Percentiles rank a stretch among this genome's conserved stretches.
Conservation (phyloP, 345 rosid genomes). For the Leavenworthia alabamica region DNA sequence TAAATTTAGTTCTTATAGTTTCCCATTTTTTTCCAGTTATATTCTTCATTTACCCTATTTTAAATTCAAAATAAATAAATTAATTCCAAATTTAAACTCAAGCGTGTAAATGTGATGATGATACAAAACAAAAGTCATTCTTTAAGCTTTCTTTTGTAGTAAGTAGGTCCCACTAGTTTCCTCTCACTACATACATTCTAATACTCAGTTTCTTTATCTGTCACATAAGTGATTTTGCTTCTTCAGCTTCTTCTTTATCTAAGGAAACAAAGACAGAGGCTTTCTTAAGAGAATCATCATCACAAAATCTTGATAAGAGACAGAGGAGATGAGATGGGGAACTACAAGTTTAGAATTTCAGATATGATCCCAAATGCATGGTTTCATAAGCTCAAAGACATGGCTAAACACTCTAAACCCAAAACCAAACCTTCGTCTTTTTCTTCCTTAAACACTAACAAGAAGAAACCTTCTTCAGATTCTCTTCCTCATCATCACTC, state of each 20-base stretch:
- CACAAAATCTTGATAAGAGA: constrained; percentile 11
- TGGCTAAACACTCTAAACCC: constrained; percentile 32
- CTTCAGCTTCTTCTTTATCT: not conserved
- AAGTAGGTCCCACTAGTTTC: constrained; percentile 4
- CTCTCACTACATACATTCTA: constrained; percentile 15
- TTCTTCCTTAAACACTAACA: constrained; percentile 11
- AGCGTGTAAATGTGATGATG: constrained; percentile 24
- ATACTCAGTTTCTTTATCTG: constrained; percentile 7
- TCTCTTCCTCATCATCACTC: constrained; percentile 17
- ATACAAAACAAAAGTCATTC: constrained; percentile 16
- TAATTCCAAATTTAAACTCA: not conserved
- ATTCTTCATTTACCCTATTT: not conserved
- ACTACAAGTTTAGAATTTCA: constrained; percentile 50
- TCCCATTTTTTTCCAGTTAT: not conserved
- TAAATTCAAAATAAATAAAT: not conserved
- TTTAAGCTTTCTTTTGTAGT: constrained; percentile 4
- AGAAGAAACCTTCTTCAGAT: constrained; percentile 14
- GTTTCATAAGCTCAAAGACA: constrained; percentile 69
- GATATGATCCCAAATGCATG: constrained; percentile 74
- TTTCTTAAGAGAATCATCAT: not conserved
- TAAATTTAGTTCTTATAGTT: not conserved
- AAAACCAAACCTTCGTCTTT: constrained; percentile 9
- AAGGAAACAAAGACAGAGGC: not conserved
- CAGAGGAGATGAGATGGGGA: constrained; percentile 40
- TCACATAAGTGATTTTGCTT: constrained; percentile 6